phyloP scores from a whole-genome alignment of 2,329 filamentous ascomycete genomes.

The Cladosporium velox region DNA sequence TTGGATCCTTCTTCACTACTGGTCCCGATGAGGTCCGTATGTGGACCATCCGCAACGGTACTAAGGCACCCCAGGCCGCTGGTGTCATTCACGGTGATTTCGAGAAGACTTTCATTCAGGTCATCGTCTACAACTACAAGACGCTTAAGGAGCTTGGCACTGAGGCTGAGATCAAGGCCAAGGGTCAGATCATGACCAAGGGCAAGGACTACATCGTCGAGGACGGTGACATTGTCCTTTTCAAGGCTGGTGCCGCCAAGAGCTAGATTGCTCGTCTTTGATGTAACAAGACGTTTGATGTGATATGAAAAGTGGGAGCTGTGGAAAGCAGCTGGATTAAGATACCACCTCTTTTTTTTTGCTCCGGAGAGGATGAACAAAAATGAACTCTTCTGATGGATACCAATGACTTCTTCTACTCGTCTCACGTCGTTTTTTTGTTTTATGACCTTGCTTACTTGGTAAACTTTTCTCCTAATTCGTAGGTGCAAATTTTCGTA shows the following conservation, averaged over 20 bases:
- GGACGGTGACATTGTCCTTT: slow-evolving; percentile 79
- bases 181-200: slow-evolving; percentile 97
- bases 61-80: slow-evolving; percentile 95
- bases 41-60: slow-evolving; percentile 95
- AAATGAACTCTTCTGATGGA: slow-evolving; percentile 19
- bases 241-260: slow-evolving; percentile 88
- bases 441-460: background rate
- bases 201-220: slow-evolving; percentile 94
- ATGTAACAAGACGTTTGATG: slow-evolving; percentile 18
- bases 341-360: slow-evolving; percentile 18
- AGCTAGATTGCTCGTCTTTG: slow-evolving; percentile 27
- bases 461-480: background rate
- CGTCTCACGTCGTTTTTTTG: background rate
- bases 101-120: slow-evolving; percentile 99
- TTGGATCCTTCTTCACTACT: slow-evolving; percentile 96
- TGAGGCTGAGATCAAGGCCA: slow-evolving; percentile 83
- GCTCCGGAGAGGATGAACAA: slow-evolving; percentile 6
- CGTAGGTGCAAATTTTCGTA: background rate
- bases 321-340: slow-evolving; percentile 12
- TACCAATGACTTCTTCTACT: background rate
- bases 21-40: slow-evolving; percentile 95
- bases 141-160: slow-evolving; percentile 83
- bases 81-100: slow-evolving; percentile 99
- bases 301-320: slow-evolving; percentile 20
- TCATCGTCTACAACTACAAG: slow-evolving; percentile 86